Conservation (phyloP, 176 grass and related monocot species). For the Ensete ventricosum region DNA sequence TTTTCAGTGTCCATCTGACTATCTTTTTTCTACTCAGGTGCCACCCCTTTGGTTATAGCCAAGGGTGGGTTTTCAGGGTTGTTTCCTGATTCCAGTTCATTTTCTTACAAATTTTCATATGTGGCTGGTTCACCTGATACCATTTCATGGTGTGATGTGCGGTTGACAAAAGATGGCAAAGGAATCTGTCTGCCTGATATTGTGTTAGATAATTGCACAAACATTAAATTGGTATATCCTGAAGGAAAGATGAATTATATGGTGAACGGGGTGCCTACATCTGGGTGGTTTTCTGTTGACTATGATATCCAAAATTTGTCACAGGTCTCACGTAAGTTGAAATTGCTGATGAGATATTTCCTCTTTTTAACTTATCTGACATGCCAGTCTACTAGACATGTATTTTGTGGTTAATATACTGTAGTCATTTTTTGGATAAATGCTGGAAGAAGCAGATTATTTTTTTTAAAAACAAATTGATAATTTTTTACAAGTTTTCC, state of each 20-base stretch:
- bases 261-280: slow-evolving; percentile 23
- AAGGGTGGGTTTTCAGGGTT: slow-evolving; percentile 79
- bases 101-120: slow-evolving; percentile 26
- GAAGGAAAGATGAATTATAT: slow-evolving; percentile 12
- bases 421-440: neutral
- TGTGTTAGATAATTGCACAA: slow-evolving; percentile 49
- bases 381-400: neutral
- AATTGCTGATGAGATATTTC: neutral
- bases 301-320: slow-evolving; percentile 26
- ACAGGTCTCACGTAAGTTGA: slow-evolving; percentile 31
- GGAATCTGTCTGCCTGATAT: slow-evolving; percentile 63
- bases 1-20: neutral
- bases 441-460: neutral
- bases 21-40: slow-evolving; percentile 30
- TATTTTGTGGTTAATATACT: neutral
- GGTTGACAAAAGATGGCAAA: slow-evolving; percentile 56
- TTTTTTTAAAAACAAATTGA: neutral
- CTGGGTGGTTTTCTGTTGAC: slow-evolving; percentile 63
- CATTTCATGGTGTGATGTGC: slow-evolving; percentile 51
- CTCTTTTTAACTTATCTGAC: neutral
- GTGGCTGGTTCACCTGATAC: slow-evolving; percentile 13
- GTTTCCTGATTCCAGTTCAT: slow-evolving; percentile 56
- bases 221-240: slow-evolving; percentile 6
- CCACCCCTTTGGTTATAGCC: slow-evolving; percentile 37
- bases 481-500: neutral